Evolutionary conservation across 192 early-diverging fungal genomes (phyloP).

Genomic region (Phlyctochytrium arcticum): DNA sequence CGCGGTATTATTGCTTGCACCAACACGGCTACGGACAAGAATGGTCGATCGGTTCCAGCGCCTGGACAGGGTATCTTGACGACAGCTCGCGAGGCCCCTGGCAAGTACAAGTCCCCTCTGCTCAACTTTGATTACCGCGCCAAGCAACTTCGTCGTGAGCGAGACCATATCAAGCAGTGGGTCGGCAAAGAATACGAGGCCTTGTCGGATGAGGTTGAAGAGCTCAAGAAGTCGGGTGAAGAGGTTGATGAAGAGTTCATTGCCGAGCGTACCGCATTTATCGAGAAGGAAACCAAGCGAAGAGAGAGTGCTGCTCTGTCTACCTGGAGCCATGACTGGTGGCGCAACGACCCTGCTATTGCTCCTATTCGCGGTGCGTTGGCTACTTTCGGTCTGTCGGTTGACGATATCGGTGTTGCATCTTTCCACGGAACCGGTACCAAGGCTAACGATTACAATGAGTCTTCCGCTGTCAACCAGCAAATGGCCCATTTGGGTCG

Average conservation of each 20-base stretch:
- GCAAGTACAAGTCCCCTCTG: constrained; percentile 52
- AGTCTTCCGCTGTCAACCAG: constrained; percentile 77
- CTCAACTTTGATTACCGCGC: constrained; percentile 81
- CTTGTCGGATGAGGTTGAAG: constrained; percentile 63
- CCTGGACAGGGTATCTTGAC: constrained; percentile 93
- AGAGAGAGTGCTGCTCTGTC: constrained; percentile 65
- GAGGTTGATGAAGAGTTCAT: constrained; percentile 41
- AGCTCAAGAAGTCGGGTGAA: constrained; percentile 38
- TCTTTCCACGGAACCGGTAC: constrained; percentile 97
- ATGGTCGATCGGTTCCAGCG: constrained; percentile 89
- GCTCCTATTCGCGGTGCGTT: constrained; percentile 84
- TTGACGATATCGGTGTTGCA: constrained; percentile 88
- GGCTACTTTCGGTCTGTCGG: constrained; percentile 79
- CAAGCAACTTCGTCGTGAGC: constrained; percentile 67
- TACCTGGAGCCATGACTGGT: constrained; percentile 81
- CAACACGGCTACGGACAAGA: constrained; percentile 90
- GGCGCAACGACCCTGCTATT: constrained; percentile 63
- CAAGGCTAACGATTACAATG: constrained; percentile 94
- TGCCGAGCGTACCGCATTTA: constrained; percentile 49
- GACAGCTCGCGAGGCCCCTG: constrained; percentile 71
- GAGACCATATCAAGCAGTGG: constrained; percentile 75
- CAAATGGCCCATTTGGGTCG: constrained; percentile 86
- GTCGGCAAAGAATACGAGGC: constrained; percentile 70
- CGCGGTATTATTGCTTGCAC: constrained; percentile 86
- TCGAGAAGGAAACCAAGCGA: constrained; percentile 43